phyloP scores from a whole-genome alignment of 352 stramenopile genomes.

The Phytophthora citrophthora region DNA sequence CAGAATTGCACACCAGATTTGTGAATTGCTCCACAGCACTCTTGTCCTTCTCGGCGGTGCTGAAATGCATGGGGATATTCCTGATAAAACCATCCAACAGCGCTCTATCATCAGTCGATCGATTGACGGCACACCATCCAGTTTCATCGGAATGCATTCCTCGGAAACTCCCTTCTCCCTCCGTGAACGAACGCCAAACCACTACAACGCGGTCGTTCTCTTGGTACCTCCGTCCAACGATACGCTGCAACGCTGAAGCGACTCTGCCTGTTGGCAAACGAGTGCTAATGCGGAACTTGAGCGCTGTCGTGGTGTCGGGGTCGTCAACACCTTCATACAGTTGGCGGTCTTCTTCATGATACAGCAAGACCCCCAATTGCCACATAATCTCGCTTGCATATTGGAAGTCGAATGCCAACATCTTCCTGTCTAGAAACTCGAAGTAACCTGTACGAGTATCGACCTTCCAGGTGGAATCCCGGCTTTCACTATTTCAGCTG shows the following conservation, averaged over 20 bases:
- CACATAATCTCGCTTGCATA: not conserved
- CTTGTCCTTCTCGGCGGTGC: not conserved
- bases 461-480: not conserved
- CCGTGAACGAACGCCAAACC: constrained; percentile 1
- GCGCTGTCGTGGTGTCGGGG: not conserved
- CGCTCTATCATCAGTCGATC: not conserved
- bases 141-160: constrained; percentile 1
- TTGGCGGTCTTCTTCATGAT: not conserved
- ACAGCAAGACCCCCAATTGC: not conserved
- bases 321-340: not conserved
- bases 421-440: not conserved
- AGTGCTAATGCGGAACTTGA: not conserved
- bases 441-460: not conserved
- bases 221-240: not conserved
- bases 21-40: not conserved
- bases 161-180: not conserved
- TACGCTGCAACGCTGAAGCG: not conserved
- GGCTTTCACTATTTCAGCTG: too few relatives aligned
- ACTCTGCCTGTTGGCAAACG: not conserved
- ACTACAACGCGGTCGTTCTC: not conserved
- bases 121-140: not conserved
- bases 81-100: not conserved
- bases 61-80: not conserved
- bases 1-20: not conserved
- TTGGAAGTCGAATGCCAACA: not conserved